Conservation (phyloP, 306 rosid genomes). For the Trichosanthes truncata region DNA sequence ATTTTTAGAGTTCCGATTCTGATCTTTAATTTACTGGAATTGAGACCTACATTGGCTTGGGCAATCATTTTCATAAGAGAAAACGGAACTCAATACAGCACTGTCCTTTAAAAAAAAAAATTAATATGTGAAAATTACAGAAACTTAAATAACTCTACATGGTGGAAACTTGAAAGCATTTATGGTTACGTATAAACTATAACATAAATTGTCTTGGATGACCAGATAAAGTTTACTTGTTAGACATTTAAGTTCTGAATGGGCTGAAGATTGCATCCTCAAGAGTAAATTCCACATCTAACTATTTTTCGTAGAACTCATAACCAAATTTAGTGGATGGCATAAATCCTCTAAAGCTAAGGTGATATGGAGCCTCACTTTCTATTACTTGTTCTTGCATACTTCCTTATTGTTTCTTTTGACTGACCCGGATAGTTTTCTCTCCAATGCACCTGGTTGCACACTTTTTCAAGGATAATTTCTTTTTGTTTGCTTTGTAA, state of each 20-base stretch:
- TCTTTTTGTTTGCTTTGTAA: background rate
- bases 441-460: background rate
- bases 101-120: background rate
- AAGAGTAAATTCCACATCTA: background rate
- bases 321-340: background rate
- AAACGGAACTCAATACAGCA: background rate
- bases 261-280: background rate
- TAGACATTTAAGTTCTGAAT: background rate
- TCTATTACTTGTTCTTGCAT: background rate
- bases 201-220: background rate
- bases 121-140: background rate
- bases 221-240: background rate
- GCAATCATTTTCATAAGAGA: background rate
- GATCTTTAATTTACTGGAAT: background rate
- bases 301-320: background rate
- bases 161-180: background rate
- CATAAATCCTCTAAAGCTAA: background rate
- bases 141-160: background rate
- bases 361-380: background rate
- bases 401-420: background rate
- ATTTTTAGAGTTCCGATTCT: background rate
- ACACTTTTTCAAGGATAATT: background rate
- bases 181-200: background rate
- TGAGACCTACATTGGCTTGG: background rate
- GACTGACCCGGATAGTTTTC: background rate